A percentile compares a stretch with the other conserved stretches of the same genome.
Conservation (phyloP, 306 rosid species). For the Dalbergia oliveri region DNA sequence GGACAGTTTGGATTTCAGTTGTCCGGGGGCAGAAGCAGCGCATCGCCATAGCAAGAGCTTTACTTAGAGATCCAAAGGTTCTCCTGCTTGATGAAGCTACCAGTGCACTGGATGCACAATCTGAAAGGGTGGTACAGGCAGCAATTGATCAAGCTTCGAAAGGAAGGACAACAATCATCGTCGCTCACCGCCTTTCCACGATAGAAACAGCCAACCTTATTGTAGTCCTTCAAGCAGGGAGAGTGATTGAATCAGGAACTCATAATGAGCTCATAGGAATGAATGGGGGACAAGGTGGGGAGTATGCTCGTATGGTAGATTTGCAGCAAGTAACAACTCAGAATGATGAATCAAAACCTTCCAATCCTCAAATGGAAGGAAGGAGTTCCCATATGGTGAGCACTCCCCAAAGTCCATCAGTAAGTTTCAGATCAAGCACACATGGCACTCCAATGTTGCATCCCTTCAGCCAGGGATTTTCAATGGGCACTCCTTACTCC, state of each 20-base stretch:
- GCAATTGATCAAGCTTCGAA: constrained; percentile 88
- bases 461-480: constrained; percentile 70
- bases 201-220: constrained; percentile 66
- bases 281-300: constrained; percentile 67
- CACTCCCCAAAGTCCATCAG: constrained; percentile 66
- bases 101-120: constrained; percentile 83
- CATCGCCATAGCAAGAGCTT: constrained; percentile 88
- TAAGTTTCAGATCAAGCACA: constrained; percentile 67
- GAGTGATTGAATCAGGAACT: constrained; percentile 74
- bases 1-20: constrained; percentile 86
- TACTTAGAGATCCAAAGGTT: constrained; percentile 81
- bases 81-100: constrained; percentile 94
- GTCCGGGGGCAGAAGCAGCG: constrained; percentile 98
- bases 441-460: constrained; percentile 57
- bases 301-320: constrained; percentile 77
- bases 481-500: constrained; percentile 87
- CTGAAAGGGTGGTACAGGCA: constrained; percentile 83
- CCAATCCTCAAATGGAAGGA: constrained; percentile 54
- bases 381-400: constrained; percentile 62
- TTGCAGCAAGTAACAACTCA: constrained; percentile 69
- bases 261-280: constrained; percentile 71
- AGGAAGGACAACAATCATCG: constrained; percentile 83
- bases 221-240: constrained; percentile 75
- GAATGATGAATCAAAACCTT: constrained; percentile 50
- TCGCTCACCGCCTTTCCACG: constrained; percentile 86